Conservation (phyloP, 495 filamentous ascomycete genomes). For the Aspergillus hancockii region DNA sequence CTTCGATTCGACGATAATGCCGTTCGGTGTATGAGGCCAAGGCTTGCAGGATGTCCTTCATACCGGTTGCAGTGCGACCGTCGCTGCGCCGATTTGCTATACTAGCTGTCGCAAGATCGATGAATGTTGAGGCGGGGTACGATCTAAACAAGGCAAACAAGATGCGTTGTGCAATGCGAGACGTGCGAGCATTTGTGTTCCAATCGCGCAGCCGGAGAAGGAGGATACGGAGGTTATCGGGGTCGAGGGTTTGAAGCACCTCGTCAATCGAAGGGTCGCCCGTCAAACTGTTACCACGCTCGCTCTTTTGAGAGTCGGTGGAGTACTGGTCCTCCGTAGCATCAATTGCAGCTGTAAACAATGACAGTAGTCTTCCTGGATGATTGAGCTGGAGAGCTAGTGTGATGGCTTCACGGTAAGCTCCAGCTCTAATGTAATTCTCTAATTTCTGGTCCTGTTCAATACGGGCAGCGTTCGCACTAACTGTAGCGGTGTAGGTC, state of each 20-base stretch:
- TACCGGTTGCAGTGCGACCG: conserved; percentile 55
- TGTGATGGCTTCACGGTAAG: conserved; percentile 89
- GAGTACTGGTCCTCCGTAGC: conserved; percentile 45
- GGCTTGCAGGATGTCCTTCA: conserved; percentile 81
- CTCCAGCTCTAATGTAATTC: conserved; percentile 82
- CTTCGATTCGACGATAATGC: conserved; percentile 84
- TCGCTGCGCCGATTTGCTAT: conserved; percentile 38
- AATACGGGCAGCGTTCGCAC: conserved; percentile 72
- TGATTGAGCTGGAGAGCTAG: conserved; percentile 92
- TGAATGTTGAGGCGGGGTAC: conserved; percentile 73
- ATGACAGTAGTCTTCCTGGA: conserved; percentile 75
- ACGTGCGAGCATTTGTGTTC: conserved; percentile 93
- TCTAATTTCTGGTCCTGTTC: conserved; percentile 91
- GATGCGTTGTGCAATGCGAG: conserved; percentile 82
- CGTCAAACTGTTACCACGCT: conserved; percentile 49
- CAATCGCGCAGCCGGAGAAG: conserved; percentile 84
- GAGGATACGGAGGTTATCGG: conserved; percentile 79
- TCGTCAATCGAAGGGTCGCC: conserved; percentile 81
- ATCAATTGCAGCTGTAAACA: conserved; percentile 80
- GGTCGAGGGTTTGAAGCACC: conserved; percentile 73
- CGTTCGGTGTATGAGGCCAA: conserved; percentile 86
- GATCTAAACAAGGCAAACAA: conserved; percentile 74
- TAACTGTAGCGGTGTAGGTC: conserved; percentile 68
- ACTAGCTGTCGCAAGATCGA: conserved; percentile 59
- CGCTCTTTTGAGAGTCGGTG: conserved; percentile 23